Evolutionary conservation across 1,284 basidiomycete genomes (phyloP).

Genomic region (Heterobasidion parviporum): DNA sequence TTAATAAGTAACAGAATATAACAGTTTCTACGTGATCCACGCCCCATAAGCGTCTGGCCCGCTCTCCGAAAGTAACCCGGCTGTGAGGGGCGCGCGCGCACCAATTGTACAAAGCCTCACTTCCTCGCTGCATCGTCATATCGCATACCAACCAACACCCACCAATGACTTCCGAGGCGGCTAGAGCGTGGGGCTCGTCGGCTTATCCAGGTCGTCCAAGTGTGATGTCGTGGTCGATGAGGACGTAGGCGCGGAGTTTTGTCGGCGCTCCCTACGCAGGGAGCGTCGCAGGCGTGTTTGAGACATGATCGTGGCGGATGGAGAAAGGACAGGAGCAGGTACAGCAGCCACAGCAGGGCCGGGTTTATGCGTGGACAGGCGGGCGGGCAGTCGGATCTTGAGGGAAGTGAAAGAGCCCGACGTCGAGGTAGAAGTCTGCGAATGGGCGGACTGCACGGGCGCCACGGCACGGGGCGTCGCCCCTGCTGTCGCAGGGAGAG

Average conservation of each 20-base stretch:
- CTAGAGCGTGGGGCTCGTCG: neutral
- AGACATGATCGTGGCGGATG: neutral
- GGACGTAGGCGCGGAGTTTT: constrained; percentile 9
- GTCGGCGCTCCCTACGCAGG: constrained; percentile 3
- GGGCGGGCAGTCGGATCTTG: neutral
- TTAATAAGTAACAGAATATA: neutral
- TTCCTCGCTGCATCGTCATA: too few species aligned
- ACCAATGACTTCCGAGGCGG: too few species aligned
- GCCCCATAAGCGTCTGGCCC: too few species aligned
- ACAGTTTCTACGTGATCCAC: neutral
- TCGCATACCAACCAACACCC: too few species aligned
- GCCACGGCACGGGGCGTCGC: neutral
- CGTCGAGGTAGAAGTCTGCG: neutral
- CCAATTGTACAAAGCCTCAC: too few species aligned
- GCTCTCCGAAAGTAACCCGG: too few species aligned
- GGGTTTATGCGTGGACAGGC: neutral
- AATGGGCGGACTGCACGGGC: neutral
- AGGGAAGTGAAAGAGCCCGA: neutral
- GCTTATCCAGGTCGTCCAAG: neutral
- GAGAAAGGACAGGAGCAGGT: neutral
- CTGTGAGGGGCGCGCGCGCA: too few species aligned
- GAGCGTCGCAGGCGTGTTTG: constrained; percentile 8
- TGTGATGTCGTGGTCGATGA: constrained; percentile 6
- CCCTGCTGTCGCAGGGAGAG: neutral
- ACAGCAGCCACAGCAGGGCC: neutral